Conservation (phyloP, 2,329 filamentous ascomycete genomes). For the Cladobotryum protrusum region DNA sequence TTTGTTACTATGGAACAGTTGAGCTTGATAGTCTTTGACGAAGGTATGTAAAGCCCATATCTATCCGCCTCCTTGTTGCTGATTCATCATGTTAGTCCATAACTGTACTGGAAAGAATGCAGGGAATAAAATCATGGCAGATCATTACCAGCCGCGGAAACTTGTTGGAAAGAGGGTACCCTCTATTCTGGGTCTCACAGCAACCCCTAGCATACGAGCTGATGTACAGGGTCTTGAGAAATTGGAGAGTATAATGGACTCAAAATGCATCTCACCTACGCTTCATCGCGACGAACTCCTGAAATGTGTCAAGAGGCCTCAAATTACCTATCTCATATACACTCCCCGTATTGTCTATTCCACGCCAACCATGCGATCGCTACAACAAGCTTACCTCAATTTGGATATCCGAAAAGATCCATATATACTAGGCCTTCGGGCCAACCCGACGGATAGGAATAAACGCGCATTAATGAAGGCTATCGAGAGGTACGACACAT, state of each 20-base stretch:
- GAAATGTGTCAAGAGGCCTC: constrained; percentile 61
- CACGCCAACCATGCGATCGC: constrained; percentile 35
- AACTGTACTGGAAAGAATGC: constrained; percentile 61
- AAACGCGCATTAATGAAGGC: constrained; percentile 31
- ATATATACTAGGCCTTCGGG: constrained; percentile 42
- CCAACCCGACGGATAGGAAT: constrained; percentile 36
- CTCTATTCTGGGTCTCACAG: constrained; percentile 70
- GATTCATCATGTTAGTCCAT: constrained; percentile 51
- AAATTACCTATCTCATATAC: constrained; percentile 37
- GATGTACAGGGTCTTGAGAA: constrained; percentile 47
- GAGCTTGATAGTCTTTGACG: constrained; percentile 72
- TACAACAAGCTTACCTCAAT: constrained; percentile 34
- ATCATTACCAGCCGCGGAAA: constrained; percentile 57
- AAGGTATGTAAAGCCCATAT: constrained; percentile 48
- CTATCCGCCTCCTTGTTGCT: neutral
- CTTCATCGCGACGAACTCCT: constrained; percentile 63
- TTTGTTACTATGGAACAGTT: constrained; percentile 62
- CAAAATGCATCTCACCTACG: constrained; percentile 63
- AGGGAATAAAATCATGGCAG: constrained; percentile 64
- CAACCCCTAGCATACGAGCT: constrained; percentile 65
- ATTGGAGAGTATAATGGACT: constrained; percentile 65
- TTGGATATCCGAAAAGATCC: constrained; percentile 59
- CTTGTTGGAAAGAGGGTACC: constrained; percentile 42
- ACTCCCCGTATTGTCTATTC: constrained; percentile 7
- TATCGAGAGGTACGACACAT: constrained; percentile 42